Base-by-base conservation (phyloP, 441 rosid species). In the Arabidopsis hybrid region DNA sequence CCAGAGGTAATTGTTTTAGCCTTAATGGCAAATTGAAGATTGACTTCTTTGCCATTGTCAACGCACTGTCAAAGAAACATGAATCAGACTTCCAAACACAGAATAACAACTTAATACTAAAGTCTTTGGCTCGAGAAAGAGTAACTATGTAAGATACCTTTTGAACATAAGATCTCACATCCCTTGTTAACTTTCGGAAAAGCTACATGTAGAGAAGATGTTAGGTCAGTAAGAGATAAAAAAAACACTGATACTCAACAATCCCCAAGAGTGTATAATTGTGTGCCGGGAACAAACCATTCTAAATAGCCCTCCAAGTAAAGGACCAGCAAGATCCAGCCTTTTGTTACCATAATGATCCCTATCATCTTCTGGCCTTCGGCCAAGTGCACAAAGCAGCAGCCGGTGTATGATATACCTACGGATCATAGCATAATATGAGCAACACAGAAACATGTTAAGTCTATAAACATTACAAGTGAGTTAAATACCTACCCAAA, bases 281-380 rank as follows among this genome's bases (percentile, higher is more conserved):
- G 36, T 47, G 38, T 49, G 60, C 52, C 14, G 8, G 29, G 49
- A 43, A 79, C 89, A 73, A 42, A 95, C 99, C 97, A 88, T 91
- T 86, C 99, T 85, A 72, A 95, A 95, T 47, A 95, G 86, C 79
- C 98, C 99, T 52, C 99, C 98, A 66, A 95, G 95, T 67, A 95
- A 82, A 35, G 99, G 99, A 69, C 99, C 99, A 62, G 97, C 99
- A 81, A 95, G 98, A 81, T 95, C 98, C 58, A 95, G 97, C 87
- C 99, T 91, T 81, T 95, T 95, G 87, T 95, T 93, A 69, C 98
- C 98, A 82, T 93, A 95, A 80, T 93, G 98, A 85, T 95, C 99
- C 71, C 98, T 88, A 67, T 95, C 99, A 84, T 95, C 99, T 83
- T 93, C 99, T 67, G 97, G 87, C 84, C 95, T 86, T 76, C 95